Evolutionary conservation across 2,329 filamentous ascomycete species (phyloP).

Genomic region (Botrytis medusae): DNA sequence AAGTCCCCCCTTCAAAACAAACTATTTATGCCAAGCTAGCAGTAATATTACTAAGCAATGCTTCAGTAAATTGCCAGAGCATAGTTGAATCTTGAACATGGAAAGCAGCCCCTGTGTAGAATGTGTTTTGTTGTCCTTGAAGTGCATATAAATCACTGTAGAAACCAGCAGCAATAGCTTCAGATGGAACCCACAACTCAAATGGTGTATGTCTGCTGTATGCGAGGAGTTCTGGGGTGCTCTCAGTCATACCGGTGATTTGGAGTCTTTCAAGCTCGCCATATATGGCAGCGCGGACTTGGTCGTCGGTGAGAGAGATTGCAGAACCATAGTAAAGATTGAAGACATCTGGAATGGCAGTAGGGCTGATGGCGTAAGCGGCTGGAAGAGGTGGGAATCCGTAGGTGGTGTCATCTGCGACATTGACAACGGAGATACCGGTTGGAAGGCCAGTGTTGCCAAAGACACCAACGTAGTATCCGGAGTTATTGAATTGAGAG

Average conservation of each 20-base stretch:
- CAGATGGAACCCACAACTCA: conserved; percentile 33
- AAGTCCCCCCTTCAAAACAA: background rate
- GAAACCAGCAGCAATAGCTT: conserved; percentile 44
- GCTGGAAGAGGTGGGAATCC: conserved; percentile 39
- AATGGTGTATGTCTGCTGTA: conserved; percentile 31
- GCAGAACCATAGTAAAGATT: conserved; percentile 26
- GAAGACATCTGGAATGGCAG: conserved; percentile 26
- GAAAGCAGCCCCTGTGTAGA: conserved; percentile 47
- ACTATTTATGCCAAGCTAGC: conserved; percentile 14
- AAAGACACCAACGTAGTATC: conserved; percentile 44
- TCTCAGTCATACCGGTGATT: conserved; percentile 16
- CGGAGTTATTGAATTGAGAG: conserved; percentile 41
- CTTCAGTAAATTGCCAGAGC: conserved; percentile 40
- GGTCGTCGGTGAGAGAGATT: conserved; percentile 20
- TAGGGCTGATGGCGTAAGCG: conserved; percentile 35
- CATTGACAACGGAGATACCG: conserved; percentile 34
- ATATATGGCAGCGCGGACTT: conserved; percentile 28
- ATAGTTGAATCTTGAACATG: conserved; percentile 38
- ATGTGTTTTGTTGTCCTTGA: conserved; percentile 48
- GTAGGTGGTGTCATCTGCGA: conserved; percentile 36
- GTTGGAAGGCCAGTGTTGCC: conserved; percentile 42
- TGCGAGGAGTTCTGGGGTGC: conserved; percentile 24
- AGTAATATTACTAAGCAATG: conserved; percentile 27
- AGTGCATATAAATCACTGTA: conserved; percentile 45
- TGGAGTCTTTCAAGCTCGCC: conserved; percentile 22